Percentiles rank a stretch among this genome's conserved stretches.
phyloP scores from a whole-genome alignment of 2,329 filamentous ascomycete genomes.

The Trichoderma sp. region DNA sequence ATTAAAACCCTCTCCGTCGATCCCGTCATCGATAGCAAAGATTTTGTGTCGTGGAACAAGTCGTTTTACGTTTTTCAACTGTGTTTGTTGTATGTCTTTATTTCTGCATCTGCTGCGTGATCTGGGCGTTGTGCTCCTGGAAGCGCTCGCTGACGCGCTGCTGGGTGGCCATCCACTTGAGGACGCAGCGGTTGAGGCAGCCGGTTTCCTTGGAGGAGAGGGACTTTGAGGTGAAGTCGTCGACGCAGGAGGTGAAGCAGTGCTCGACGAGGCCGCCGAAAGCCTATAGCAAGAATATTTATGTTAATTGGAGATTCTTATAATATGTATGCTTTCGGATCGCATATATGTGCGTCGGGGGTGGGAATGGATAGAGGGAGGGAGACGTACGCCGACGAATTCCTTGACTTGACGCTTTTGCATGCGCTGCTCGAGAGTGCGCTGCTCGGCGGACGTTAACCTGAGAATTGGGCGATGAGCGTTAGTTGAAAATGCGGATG shows the following conservation, averaged over 20 bases:
- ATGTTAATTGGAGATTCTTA: too few species aligned
- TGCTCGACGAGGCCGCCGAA: slow-evolving; percentile 59
- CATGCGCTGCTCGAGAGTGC: slow-evolving; percentile 90
- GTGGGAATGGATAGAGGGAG: not conserved
- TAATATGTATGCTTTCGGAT: too few species aligned
- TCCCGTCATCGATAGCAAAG: not conserved
- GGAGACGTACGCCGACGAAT: slow-evolving; percentile 82
- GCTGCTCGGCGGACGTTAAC: slow-evolving; percentile 78
- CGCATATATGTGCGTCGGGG: not conserved
- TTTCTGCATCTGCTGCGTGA: slow-evolving; percentile 50
- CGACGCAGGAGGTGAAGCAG: slow-evolving; percentile 97
- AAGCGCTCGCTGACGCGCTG: slow-evolving; percentile 91
- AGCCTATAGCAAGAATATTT: too few species aligned
- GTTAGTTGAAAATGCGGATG: not conserved
- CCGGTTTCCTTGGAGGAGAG: slow-evolving; percentile 83
- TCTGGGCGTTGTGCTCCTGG: slow-evolving; percentile 66
- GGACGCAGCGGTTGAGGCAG: slow-evolving; percentile 91
- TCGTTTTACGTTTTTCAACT: not conserved
- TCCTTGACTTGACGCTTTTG: slow-evolving; percentile 99
- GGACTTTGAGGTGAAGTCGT: slow-evolving; percentile 97
- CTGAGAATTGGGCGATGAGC: slow-evolving; percentile 30
- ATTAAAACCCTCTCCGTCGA: not conserved
- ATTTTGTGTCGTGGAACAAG: not conserved
- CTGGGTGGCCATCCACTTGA: slow-evolving; percentile 91
- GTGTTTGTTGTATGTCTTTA: slow-evolving; percentile 26